Evolutionary conservation across 306 rosid genomes (phyloP).

Genomic region (Prunus kanzakura): DNA sequence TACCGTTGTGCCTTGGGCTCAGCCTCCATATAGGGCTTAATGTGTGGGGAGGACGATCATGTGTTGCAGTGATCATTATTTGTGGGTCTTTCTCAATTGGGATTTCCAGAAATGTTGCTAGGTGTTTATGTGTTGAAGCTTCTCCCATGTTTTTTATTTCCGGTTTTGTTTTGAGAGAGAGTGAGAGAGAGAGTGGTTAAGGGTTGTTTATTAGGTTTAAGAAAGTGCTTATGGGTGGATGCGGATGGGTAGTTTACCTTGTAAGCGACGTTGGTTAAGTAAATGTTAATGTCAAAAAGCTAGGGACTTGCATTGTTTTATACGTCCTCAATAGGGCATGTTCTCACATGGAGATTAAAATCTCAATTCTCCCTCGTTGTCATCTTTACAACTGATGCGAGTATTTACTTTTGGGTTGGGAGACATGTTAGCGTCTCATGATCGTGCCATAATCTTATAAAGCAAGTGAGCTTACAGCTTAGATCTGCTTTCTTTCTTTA

Average conservation of each 20-base stretch:
- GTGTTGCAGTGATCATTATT: neutral
- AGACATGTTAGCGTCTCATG: neutral
- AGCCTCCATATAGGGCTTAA: slow-evolving; percentile 20
- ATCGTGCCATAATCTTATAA: neutral
- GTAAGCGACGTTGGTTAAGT: slow-evolving; percentile 40
- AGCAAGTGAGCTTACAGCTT: neutral
- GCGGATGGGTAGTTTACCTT: slow-evolving; percentile 13
- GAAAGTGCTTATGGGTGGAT: slow-evolving; percentile 20
- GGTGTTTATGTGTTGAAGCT: slow-evolving; percentile 16
- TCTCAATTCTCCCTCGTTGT: too few relatives aligned
- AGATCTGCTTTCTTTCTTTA: slow-evolving; percentile 13
- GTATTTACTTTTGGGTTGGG: neutral
- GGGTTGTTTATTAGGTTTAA: slow-evolving; percentile 15
- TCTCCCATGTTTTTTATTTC: neutral
- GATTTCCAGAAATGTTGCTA: slow-evolving; percentile 34
- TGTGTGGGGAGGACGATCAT: neutral
- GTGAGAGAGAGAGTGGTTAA: neutral
- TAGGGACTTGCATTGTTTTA: slow-evolving; percentile 43
- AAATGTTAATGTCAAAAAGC: neutral
- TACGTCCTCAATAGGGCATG: slow-evolving; percentile 30
- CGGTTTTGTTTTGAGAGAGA: neutral
- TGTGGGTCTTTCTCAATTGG: slow-evolving; percentile 20
- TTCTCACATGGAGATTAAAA: neutral
- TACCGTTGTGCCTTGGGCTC: slow-evolving; percentile 44
- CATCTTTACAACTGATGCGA: too few relatives aligned